Base-by-base conservation (phyloP, 805 yeast species). In the Yarrowia porcina region DNA sequence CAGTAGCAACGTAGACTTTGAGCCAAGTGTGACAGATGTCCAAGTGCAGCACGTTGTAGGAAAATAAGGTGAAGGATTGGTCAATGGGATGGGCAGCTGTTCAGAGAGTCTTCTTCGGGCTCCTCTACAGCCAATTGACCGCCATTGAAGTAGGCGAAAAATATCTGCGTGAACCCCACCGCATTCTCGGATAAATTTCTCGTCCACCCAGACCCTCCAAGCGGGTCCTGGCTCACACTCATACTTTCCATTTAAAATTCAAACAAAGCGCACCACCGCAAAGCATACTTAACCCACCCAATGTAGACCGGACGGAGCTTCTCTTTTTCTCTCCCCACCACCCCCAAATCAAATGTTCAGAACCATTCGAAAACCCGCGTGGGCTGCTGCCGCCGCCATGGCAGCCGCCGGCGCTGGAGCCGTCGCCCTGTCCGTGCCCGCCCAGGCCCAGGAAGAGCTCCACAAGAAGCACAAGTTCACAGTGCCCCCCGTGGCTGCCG, bases 331-430 rank as follows among this genome's bases (percentile, higher is more conserved):
- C 27, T 36, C 13, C 44, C 12, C 21, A 42, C 33, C 36, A 35
- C 44, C 42, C 35, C 59, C 36, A 36, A 27, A 9, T 13, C 45
- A 8, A 33, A 52, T 52, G 59, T 52, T 52, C 59, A 32, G 59
- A 52, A 52, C 27, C 13, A n/a, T 52, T 30, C 59, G 59, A 52
- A 52, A 52, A 52, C 59, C 59, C 59, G 59, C 59, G 44, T 52
- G 42, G 59, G 38, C 59, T 5, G 59, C 59, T 25, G 59, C 59
- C 32, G 59, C 65, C 47, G 45, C 61, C 39, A 35, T 38, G 39
- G 42, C 57, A 33, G 49, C 39, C 23, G 61, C 38, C 18, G 59
- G 44, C 38, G 65, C 65, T 30, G 65, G 64, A 47, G 59, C 65
- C 25, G 44, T 41, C 28, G 47, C 63, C 54, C 49, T 56, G 21